These are phyloP conservation scores for Pseudozyma sp. DNA, from an alignment of 1,284 basidiomycete genomes.

Conservation along the genomic window DNA sequence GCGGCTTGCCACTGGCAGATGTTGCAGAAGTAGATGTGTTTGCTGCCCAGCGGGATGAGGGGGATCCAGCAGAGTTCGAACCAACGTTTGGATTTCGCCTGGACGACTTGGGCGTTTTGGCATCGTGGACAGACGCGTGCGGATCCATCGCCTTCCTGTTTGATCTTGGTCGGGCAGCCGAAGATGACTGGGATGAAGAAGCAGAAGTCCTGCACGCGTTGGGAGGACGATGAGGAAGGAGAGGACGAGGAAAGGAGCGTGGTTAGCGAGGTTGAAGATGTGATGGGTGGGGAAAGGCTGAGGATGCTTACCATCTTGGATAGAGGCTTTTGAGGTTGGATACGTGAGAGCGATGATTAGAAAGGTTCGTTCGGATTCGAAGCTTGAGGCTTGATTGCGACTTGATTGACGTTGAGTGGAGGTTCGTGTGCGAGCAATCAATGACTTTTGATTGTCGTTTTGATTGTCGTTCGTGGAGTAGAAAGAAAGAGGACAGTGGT, in stretches of 20 bases:
- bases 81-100: constrained; percentile 62
- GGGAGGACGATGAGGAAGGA: neutral
- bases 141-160: constrained; percentile 61
- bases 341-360: too few species aligned
- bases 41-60: constrained; percentile 57
- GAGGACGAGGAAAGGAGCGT: neutral
- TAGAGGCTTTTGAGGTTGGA: too few species aligned
- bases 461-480: too few species aligned
- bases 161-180: constrained; percentile 66
- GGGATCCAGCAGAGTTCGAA: constrained; percentile 68
- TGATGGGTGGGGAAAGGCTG: neutral
- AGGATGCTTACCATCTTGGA: too few species aligned
- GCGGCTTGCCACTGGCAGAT: constrained; percentile 65
- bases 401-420: too few species aligned
- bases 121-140: constrained; percentile 66
- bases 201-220: constrained; percentile 48
- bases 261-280: neutral
- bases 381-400: too few species aligned
- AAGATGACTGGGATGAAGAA: constrained; percentile 65
- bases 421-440: too few species aligned
- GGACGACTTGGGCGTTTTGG: constrained; percentile 65
- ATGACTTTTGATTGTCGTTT: too few species aligned
- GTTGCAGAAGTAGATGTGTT: constrained; percentile 63
- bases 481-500: too few species aligned
- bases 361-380: too few species aligned